Conservation (phyloP, 2,329 filamentous ascomycete species). For the Falciphora oryzae region DNA sequence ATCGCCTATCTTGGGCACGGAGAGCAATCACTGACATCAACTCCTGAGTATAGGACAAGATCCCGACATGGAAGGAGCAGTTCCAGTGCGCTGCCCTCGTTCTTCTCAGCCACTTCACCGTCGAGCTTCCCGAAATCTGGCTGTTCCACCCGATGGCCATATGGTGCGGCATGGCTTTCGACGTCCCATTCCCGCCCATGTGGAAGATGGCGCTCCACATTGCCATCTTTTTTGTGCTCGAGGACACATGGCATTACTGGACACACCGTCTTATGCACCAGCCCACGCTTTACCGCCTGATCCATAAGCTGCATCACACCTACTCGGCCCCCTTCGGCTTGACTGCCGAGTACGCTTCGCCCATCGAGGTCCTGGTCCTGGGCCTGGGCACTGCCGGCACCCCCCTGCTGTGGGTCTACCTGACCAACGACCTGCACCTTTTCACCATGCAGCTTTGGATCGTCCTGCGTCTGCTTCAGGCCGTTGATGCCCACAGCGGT, state of each 20-base stretch:
- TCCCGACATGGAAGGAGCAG: constrained; percentile 85
- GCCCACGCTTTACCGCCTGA: constrained; percentile 88
- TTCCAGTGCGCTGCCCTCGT: constrained; percentile 92
- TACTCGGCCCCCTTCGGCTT: constrained; percentile 98
- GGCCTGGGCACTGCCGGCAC: constrained; percentile 78
- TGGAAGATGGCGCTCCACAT: constrained; percentile 91
- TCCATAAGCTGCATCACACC: constrained; percentile 99
- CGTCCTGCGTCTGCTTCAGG: constrained; percentile 85
- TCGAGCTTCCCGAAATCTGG: constrained; percentile 98
- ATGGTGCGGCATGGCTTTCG: constrained; percentile 82
- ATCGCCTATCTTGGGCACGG: too few species aligned
- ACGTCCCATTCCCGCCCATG: constrained; percentile 80
- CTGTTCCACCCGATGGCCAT: constrained; percentile 96
- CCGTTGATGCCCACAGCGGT: constrained; percentile 93
- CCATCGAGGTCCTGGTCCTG: constrained; percentile 93
- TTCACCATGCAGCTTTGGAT: constrained; percentile 99
- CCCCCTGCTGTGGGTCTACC: constrained; percentile 75
- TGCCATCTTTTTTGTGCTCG: constrained; percentile 86
- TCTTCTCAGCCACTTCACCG: constrained; percentile 91
- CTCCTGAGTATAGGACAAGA: constrained; percentile 63
- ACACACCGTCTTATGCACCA: constrained; percentile 89
- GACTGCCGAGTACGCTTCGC: constrained; percentile 94
- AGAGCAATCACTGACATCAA: not conserved
- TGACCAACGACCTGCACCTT: constrained; percentile 81
- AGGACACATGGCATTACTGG: constrained; percentile 99